phyloP scores from a whole-genome alignment of 768 basidiomycete genomes.

The Lepiota brunneoincarnata region DNA sequence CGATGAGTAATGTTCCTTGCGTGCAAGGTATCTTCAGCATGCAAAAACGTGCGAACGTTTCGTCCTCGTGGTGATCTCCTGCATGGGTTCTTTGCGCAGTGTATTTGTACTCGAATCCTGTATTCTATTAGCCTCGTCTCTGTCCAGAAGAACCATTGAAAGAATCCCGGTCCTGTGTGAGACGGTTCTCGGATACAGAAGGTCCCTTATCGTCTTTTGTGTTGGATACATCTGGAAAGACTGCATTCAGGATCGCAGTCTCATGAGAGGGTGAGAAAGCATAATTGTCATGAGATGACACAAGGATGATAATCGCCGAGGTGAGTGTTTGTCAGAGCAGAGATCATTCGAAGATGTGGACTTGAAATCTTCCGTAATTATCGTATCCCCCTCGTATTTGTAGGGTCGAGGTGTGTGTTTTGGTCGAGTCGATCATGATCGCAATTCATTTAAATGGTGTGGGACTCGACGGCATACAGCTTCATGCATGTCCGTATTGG shows the following conservation, averaged over 20 bases:
- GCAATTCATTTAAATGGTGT: not conserved
- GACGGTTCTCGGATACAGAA: not conserved
- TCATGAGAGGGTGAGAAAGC: not conserved
- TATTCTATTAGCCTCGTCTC: not conserved
- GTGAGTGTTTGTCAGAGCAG: not conserved
- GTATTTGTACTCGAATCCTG: not conserved
- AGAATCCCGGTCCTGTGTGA: not conserved
- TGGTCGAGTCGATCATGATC: slow-evolving; percentile 5
- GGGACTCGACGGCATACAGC: not conserved
- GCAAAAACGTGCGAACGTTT: slow-evolving; percentile 30
- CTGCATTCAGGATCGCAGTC: not conserved
- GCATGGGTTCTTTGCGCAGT: not conserved
- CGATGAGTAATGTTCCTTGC: slow-evolving; percentile 19
- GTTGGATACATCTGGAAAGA: not conserved
- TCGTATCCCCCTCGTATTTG: not conserved
- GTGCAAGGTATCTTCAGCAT: slow-evolving; percentile 59
- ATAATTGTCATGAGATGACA: not conserved
- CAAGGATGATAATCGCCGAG: slow-evolving; percentile 1
- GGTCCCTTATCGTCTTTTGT: not conserved
- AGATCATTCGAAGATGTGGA: not conserved
- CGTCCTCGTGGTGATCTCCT: slow-evolving; percentile 14
- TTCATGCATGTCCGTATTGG: no score
- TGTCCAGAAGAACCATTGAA: not conserved
- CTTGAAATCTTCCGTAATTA: not conserved
- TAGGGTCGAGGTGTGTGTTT: not conserved